These are phyloP conservation scores for Inonotus hispidus DNA, from an alignment of 1,284 basidiomycete species.

Conservation along the genomic window DNA sequence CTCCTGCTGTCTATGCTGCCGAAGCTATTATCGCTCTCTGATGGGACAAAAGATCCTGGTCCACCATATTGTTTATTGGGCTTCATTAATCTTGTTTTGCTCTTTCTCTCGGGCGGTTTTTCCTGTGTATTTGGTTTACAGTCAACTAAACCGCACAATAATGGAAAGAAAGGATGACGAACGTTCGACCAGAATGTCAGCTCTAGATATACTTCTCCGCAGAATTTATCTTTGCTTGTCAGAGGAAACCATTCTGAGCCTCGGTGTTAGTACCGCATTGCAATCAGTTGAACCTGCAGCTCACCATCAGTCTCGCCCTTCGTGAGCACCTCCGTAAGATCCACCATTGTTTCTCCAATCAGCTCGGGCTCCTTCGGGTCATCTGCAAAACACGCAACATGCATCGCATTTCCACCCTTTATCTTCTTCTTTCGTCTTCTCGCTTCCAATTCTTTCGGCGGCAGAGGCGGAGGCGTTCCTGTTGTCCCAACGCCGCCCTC, in stretches of 20 bases:
- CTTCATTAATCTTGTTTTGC: conserved; percentile 43
- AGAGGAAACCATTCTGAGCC: conserved; percentile 88
- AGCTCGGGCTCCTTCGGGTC: conserved; percentile 93
- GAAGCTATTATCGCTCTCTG: conserved; percentile 36
- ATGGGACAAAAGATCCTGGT: conserved; percentile 65
- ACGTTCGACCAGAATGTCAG: conserved; percentile 96
- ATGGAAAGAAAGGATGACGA: conserved; percentile 30
- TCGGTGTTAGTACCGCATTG: not conserved
- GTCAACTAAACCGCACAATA: conserved; percentile 8
- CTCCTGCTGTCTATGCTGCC: conserved; percentile 34
- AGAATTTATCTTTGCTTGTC: conserved; percentile 85
- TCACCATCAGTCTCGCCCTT: conserved; percentile 95
- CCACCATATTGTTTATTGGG: conserved; percentile 65
- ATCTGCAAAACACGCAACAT: conserved; percentile 88
- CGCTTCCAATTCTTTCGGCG: conserved; percentile 45
- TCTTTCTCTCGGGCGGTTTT: conserved; percentile 66
- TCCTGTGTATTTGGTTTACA: conserved; percentile 41
- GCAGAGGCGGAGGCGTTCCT: conserved; percentile 58
- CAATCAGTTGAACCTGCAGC: conserved; percentile 29
- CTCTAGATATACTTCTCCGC: conserved; percentile 91
- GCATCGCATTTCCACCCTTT: conserved; percentile 74
- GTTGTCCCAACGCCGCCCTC: not conserved
- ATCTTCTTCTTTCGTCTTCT: conserved; percentile 48
- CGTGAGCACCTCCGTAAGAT: conserved; percentile 86
- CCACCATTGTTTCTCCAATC: conserved; percentile 87